Evolutionary conservation across 495 filamentous ascomycete species (phyloP).

Genomic region (Neurospora sp.): DNA sequence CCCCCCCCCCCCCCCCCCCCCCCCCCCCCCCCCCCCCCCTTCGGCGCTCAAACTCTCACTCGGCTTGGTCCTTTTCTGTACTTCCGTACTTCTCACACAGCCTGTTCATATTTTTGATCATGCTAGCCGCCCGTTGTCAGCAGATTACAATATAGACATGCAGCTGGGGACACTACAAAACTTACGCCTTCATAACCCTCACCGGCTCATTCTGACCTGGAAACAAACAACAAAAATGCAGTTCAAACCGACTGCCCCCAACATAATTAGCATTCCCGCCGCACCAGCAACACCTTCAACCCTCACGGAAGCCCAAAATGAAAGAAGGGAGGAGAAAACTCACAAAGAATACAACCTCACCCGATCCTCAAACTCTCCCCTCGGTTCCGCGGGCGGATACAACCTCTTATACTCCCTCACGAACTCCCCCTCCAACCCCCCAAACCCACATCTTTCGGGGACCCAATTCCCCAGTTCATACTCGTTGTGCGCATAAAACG

Average conservation of each 20-base stretch:
- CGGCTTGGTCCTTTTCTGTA: neutral
- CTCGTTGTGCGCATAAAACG: conserved; percentile 27
- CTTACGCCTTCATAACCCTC: neutral
- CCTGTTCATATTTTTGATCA: neutral
- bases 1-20: too few relatives aligned
- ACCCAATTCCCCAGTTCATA: conserved; percentile 3
- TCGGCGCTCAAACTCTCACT: neutral
- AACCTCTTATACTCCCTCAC: neutral
- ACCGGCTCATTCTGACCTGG: neutral
- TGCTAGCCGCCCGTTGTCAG: neutral
- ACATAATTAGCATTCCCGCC: neutral
- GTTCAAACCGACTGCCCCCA: neutral
- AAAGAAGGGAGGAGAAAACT: neutral
- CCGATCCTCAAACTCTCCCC: neutral
- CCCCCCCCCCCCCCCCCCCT: too few relatives aligned
- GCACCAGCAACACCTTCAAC: neutral
- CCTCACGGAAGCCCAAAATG: too few relatives aligned
- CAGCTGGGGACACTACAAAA: neutral
- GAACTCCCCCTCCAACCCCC: neutral
- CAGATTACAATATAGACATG: too few relatives aligned
- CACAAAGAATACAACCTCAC: neutral
- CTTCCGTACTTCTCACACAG: neutral
- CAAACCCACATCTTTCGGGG: neutral
- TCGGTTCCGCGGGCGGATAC: neutral
- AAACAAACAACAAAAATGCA: neutral